A percentile compares a stretch with the other conserved stretches of the same genome.
Conservation (phyloP, 345 rosid species). For the Salix suchowensis region DNA sequence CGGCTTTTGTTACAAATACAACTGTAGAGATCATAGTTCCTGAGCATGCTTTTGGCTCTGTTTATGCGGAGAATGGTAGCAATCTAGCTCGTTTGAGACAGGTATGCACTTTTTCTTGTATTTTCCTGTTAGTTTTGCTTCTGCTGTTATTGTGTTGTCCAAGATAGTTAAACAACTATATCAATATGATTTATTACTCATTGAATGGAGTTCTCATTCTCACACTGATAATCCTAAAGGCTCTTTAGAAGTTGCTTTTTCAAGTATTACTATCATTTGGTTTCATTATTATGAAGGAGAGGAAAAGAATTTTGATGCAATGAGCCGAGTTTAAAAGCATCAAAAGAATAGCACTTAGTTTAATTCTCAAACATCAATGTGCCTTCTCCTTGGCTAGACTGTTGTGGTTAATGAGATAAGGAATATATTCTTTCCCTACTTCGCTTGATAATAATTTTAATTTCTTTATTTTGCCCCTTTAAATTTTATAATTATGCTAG, state of each 20-base stretch:
- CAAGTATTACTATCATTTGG: neutral
- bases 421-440: neutral
- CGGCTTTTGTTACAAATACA: constrained; percentile 80
- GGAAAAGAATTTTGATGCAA: neutral
- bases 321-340: neutral
- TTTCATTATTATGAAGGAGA: neutral
- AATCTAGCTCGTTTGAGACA: constrained; percentile 73
- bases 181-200: neutral
- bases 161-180: constrained; percentile 1
- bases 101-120: constrained; percentile 27
- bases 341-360: neutral
- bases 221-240: neutral
- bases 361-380: neutral
- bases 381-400: neutral
- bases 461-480: neutral
- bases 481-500: neutral
- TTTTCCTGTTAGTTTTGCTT: neutral
- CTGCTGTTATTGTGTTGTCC: neutral
- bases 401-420: neutral
- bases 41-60: constrained; percentile 62
- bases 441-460: neutral
- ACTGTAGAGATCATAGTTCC: constrained; percentile 81
- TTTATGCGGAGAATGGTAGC: constrained; percentile 78
- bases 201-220: neutral
- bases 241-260: neutral